Evolutionary conservation across 2,329 filamentous ascomycete species (phyloP), one percentile per base, ranked within the genome.

Genomic region (Didymella sp.): DNA sequence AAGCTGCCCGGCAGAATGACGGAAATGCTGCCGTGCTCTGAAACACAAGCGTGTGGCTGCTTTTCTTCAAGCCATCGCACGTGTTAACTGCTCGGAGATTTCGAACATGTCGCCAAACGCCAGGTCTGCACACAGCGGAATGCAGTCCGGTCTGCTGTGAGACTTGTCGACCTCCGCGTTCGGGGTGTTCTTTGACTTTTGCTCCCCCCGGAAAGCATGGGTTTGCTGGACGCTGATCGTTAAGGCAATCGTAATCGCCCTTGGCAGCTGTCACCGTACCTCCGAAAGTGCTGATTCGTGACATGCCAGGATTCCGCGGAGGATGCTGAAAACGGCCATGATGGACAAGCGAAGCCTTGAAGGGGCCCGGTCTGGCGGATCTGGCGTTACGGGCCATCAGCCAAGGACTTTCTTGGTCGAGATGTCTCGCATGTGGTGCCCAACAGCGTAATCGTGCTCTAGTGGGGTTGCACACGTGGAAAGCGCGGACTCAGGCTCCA

Each of bases 351-450:
- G 55, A 58, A 56, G 48, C 48, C 43, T 44, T 44, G 56, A 64
- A 63, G 59, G 59, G 64, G 60, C 66, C 66, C 71, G 69, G 58
- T 58, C 40, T 53, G 51, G 61, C 59, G 66, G 61, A 59, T 63
- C 57, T 62, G 60, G 54, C 58, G 58, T 28, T 51, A 37, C 48
- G 31, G 48, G 48, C 37, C 49, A 58, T 58, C 56, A 61, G 61
- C 61, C 67, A 71, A 71, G 67, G 55, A 50, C 51, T 56, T 51
- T 55, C 60, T 63, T 64, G 66, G 61, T 62, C 55, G 60, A 52
- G 44, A 72, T 74, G 71, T 74, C 72, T 71, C 67, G 70, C 69
- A 72, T 70, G 64, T 56, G 59, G 64, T 61, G 45, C 43, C 59
- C 60, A 64, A 68, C 66, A 59, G 60, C 59, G 61, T 64, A 57